Evolutionary conservation across 345 rosid species (phyloP).

Genomic region (Excoecaria cochinchinensis): DNA sequence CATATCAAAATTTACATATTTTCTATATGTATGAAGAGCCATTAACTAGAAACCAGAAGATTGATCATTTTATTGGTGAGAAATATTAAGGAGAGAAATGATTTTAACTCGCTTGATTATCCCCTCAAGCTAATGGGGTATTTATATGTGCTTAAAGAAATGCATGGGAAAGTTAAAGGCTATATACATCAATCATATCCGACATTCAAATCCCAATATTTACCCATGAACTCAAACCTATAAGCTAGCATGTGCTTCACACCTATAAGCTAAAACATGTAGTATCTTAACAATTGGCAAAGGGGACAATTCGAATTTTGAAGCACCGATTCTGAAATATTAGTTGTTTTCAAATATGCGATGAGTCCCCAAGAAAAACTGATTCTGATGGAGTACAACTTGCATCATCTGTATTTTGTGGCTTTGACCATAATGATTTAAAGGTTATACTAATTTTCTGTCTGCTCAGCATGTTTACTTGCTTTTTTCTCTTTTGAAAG

Average conservation of each 20-base stretch:
- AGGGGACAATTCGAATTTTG: neutral
- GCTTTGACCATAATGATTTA: neutral
- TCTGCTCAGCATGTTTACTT: neutral
- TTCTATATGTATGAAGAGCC: neutral
- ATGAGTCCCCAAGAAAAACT: neutral
- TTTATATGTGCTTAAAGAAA: too few species aligned
- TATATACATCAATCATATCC: too few species aligned
- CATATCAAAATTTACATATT: neutral
- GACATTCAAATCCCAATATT: too few species aligned
- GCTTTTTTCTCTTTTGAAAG: slow-evolving; percentile 5
- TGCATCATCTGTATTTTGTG: neutral
- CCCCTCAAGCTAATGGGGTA: too few species aligned
- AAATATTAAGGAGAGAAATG: too few species aligned
- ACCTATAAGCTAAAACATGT: too few species aligned
- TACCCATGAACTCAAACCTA: too few species aligned
- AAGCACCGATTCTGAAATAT: neutral
- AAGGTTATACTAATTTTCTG: neutral
- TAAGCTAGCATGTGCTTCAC: too few species aligned
- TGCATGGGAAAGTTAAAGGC: too few species aligned
- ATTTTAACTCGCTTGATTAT: too few species aligned
- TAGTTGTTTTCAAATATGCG: neutral
- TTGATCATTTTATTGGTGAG: neutral
- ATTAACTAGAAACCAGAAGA: neutral
- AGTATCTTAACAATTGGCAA: neutral
- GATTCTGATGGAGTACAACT: neutral